Percentiles rank a stretch among this genome's conserved stretches.
phyloP scores from a whole-genome alignment of 305 asterid genomes.

The Fraxinus latifolia region DNA sequence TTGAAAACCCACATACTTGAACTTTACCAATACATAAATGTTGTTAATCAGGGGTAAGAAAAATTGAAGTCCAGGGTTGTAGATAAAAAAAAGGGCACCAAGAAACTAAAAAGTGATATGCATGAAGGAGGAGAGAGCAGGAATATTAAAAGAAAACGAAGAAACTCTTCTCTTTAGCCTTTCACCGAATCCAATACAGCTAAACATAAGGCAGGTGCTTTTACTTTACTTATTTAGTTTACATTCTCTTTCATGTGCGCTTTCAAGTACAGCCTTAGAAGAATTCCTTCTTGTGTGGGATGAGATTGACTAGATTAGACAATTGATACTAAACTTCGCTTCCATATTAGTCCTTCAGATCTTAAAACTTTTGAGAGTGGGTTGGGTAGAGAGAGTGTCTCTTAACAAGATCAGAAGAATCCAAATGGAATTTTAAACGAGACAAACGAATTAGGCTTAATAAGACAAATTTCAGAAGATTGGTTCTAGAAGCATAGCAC shows the following conservation, averaged over 20 bases:
- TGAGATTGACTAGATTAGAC: neutral
- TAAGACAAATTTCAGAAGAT: neutral
- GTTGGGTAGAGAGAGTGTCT: neutral
- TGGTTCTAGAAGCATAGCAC: neutral
- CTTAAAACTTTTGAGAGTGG: neutral
- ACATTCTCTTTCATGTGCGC: neutral
- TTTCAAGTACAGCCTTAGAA: neutral
- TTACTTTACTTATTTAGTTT: neutral
- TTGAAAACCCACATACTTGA: neutral
- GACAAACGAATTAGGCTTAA: neutral
- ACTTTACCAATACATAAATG: neutral
- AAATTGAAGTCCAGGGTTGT: neutral
- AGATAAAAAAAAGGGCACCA: neutral
- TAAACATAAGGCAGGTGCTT: neutral
- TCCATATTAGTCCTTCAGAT: neutral
- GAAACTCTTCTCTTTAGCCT: neutral
- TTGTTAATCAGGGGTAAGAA: neutral
- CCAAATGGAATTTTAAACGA: neutral
- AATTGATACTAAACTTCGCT: neutral
- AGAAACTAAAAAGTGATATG: neutral
- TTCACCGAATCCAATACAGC: neutral
- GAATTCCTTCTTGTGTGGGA: neutral
- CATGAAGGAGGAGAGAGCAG: neutral
- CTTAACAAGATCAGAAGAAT: conserved; percentile 1
- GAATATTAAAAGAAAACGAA: neutral